phyloP scores from a whole-genome alignment of 2,329 filamentous ascomycete genomes.

The Talaromyces sp. region DNA sequence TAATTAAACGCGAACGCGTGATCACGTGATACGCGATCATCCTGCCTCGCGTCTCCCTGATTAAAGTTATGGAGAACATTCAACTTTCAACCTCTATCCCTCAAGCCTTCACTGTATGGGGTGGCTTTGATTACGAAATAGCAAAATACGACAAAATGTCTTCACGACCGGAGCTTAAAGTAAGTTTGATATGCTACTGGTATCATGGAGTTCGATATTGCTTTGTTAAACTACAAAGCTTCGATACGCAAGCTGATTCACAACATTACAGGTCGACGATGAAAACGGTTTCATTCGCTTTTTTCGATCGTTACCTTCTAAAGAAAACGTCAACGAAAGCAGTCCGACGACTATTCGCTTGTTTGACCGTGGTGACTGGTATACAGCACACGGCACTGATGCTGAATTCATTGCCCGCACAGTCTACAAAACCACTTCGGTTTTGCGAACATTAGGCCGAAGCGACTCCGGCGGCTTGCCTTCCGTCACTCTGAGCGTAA shows the following conservation, averaged over 20 bases:
- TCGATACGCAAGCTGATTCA: not conserved
- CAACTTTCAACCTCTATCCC: constrained; percentile 8
- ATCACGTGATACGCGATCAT: constrained; percentile 33
- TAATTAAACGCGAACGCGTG: constrained; percentile 30
- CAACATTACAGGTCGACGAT: constrained; percentile 71
- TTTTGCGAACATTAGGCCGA: constrained; percentile 82
- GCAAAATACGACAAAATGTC: constrained; percentile 53
- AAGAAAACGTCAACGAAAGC: constrained; percentile 54
- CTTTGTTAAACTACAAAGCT: not conserved
- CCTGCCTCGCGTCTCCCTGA: constrained; percentile 25
- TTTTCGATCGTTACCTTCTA: constrained; percentile 78
- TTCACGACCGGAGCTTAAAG: constrained; percentile 70
- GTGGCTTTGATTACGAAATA: constrained; percentile 8
- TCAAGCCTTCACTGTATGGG: not conserved
- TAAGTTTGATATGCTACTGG: constrained; percentile 32
- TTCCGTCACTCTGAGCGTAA: constrained; percentile 92
- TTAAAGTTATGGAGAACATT: constrained; percentile 4
- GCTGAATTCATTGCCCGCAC: constrained; percentile 53
- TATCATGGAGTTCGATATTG: not conserved
- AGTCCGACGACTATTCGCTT: constrained; percentile 63
- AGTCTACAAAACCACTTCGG: constrained; percentile 98
- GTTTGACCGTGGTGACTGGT: constrained; percentile 92
- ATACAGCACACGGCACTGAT: constrained; percentile 61
- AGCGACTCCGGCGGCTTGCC: constrained; percentile 80
- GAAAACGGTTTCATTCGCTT: constrained; percentile 95